phyloP scores from a whole-genome alignment of 2,329 filamentous ascomycete species.

The Dactylella cylindrospora region DNA sequence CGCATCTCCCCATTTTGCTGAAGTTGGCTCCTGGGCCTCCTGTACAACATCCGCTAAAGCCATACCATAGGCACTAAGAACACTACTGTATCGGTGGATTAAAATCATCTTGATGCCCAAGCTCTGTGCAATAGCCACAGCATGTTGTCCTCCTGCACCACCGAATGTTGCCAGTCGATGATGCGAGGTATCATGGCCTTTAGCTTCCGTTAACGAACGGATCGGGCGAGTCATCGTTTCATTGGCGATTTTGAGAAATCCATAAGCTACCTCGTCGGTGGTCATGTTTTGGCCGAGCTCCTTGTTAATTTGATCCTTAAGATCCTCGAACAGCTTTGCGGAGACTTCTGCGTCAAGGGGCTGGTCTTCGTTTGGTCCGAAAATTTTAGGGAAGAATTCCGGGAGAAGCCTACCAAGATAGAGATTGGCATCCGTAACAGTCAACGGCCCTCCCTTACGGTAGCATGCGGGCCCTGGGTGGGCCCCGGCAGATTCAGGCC shows the following conservation, averaged over 20 bases:
- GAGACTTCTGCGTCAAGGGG: constrained; percentile 75
- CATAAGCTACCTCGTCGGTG: constrained; percentile 81
- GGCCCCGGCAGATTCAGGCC: constrained; percentile 83
- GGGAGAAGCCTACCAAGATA: constrained; percentile 81
- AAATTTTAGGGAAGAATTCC: constrained; percentile 93
- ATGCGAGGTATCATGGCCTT: constrained; percentile 85
- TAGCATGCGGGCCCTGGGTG: constrained; percentile 91
- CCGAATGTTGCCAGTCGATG: constrained; percentile 91
- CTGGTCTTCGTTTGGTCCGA: constrained; percentile 83
- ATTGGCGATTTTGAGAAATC: constrained; percentile 86
- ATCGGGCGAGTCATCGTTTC: constrained; percentile 91
- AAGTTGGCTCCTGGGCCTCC: constrained; percentile 78
- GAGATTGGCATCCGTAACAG: constrained; percentile 91
- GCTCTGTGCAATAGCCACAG: constrained; percentile 83
- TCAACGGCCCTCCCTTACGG: constrained; percentile 81
- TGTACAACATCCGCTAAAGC: constrained; percentile 90
- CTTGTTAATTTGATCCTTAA: constrained; percentile 74
- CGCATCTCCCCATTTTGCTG: constrained; percentile 63
- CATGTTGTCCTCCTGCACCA: constrained; percentile 87
- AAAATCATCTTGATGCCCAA: constrained; percentile 83
- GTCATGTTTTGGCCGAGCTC: constrained; percentile 73
- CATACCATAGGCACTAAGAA: constrained; percentile 90
- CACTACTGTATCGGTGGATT: constrained; percentile 82
- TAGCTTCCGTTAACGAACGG: constrained; percentile 84
- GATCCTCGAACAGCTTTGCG: constrained; percentile 70